These are phyloP conservation scores for Colletotrichum magnum DNA, from an alignment of 2,329 filamentous ascomycete genomes.

Conservation along the genomic window DNA sequence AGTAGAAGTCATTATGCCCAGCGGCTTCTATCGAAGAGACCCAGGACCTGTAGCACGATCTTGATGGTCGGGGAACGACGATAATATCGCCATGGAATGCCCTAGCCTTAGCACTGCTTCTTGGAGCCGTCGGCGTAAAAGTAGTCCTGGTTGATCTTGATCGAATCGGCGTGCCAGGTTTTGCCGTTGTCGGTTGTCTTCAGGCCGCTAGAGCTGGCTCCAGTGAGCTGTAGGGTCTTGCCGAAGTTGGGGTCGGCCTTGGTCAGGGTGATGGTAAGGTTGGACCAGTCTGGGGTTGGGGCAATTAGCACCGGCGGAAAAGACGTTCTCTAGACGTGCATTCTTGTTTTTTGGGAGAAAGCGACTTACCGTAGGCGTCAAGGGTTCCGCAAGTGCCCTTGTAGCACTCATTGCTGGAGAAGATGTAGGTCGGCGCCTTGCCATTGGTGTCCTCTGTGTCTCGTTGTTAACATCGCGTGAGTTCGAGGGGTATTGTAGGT, in stretches of 20 bases:
- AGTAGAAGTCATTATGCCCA: neutral
- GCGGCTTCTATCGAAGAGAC: neutral
- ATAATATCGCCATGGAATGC: neutral
- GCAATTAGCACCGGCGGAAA: neutral
- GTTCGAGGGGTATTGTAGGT: neutral
- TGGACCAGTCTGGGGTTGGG: slow-evolving; percentile 6
- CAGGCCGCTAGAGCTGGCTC: slow-evolving; percentile 3
- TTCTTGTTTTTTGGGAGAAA: accelerated
- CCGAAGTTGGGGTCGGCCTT: slow-evolving; percentile 13
- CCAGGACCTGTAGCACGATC: too few species aligned
- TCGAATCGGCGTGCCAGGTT: slow-evolving; percentile 18
- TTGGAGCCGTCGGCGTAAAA: slow-evolving; percentile 28
- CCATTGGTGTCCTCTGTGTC: slow-evolving; percentile 9
- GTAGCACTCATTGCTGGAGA: slow-evolving; percentile 27
- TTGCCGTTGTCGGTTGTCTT: slow-evolving; percentile 26
- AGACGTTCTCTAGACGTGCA: neutral
- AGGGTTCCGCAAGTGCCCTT: slow-evolving; percentile 14
- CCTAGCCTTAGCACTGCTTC: slow-evolving; percentile 12
- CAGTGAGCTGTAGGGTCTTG: slow-evolving; percentile 1
- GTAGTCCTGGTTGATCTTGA: slow-evolving; percentile 32
- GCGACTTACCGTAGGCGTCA: neutral
- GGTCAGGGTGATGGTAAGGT: slow-evolving; percentile 7
- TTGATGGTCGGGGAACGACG: too few species aligned
- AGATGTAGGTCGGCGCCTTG: slow-evolving; percentile 18
- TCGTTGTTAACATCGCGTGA: neutral